Base-by-base conservation (phyloP, 1,284 basidiomycete species). In the Heterobasidion annosum region DNA sequence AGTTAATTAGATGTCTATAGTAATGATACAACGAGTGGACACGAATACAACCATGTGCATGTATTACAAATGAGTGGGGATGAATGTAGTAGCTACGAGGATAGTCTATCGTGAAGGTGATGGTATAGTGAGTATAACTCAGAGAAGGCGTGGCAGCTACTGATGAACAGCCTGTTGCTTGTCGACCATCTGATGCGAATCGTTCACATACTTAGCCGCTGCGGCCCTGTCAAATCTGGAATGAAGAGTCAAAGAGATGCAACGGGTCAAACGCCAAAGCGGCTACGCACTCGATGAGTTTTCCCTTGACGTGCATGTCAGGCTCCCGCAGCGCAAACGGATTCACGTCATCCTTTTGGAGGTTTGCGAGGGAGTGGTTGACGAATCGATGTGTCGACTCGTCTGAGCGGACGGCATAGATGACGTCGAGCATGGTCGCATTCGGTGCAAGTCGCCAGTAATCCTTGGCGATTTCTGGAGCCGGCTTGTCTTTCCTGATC, bases 281-380 rank as follows among this genome's bases (percentile, higher is more conserved):
- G 43, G 32, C 34, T 33, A 72, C 86, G 68, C 66, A 91, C 89
- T 82, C 88, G 55, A 85, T 73, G 54, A 79, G 82, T 50, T 72
- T 77, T 5, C 93, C 93, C 67, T 93, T 92, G 45, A 83, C 71
- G 61, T 81, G 75, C 79, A 95, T 93, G 59, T 86, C 79, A 9
- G 93, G 91, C 65, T 97, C 93, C n/a, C 85, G 79, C 40, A 96
- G 72, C 6, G 92, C 92, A 64, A 97, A 96, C 0, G 94, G 94
- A 66, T 95, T 97, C 59, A 93, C 82, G 67, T 97, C 94, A 44
- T 77, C 69, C 34, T 77, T 75, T 60, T 92, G 74, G 50, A 98
- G 75, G 68, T 93, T 93, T 9, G 93, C 93, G 19, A 97, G 74
- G 56, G 88, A 91, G 71, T 97, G 93, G 69, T 97, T 95, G 58